Base-by-base conservation (phyloP, 805 yeast species). In the Lachancea dasiensis region DNA sequence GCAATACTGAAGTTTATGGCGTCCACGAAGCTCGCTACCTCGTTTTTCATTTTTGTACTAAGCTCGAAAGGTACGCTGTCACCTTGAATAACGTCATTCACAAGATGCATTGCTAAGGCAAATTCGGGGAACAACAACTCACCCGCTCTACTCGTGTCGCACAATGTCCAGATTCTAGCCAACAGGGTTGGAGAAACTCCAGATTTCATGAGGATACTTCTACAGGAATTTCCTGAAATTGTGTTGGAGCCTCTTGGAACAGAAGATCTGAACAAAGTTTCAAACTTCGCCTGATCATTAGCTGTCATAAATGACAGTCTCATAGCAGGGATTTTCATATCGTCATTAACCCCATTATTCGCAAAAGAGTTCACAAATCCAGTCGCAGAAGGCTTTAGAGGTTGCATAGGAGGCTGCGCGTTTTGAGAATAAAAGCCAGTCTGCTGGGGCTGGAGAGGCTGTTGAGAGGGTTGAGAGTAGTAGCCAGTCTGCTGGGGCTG, bases 101-200 rank as follows among this genome's bases (percentile, higher is more conserved):
- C 87, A 49, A 90, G 69, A 60, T 87, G 90, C 69, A 90, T 77
- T 13, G 95, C 87, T 47, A 90, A 68, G 11, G 95, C 95, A 68
- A 90, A 90, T 60, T 90, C 97, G 2, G 97, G 97, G 56, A 89
- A 90, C 50, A 90, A 64, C 44, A 90, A 72, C 39, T 77, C 72
- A 2, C 97, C 97, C 6, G 92, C 79, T 51, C 77, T 81, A 50
- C 79, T 83, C 2, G 95, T 81, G 55, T 90, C 97, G n/a, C 95
- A 75, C 41, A 90, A 67, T 17, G 82, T 79, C 97, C 97, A 90
- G 44, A 90, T 82, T 50, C 77, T 86, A 3, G 90, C 90, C 49
- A 90, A 69, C 29, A 80, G 76, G 18, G 74, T 69, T 3, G 95
- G 86, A 28, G 76, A 68, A 38, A 90, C 68, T 5, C 86, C 85